phyloP scores from a whole-genome alignment of 441 rosid species.

The Mallotus repandus region DNA sequence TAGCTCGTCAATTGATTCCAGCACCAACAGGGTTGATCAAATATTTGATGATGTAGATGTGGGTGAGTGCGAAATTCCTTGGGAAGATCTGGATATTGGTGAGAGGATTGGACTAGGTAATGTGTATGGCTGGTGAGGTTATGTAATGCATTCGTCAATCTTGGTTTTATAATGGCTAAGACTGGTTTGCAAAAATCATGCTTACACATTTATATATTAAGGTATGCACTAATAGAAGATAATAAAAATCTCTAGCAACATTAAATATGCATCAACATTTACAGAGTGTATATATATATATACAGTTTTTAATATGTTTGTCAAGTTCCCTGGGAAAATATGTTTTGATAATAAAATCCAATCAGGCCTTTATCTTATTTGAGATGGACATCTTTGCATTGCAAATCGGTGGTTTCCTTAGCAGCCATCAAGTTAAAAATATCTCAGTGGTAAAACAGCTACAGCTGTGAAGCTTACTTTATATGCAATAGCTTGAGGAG shows the following conservation, averaged over 20 bases:
- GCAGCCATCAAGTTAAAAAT: not conserved
- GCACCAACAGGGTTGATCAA: conserved; percentile 50
- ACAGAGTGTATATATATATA: not conserved
- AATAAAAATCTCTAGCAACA: not conserved
- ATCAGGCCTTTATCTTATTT: not conserved
- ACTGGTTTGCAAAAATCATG: not conserved
- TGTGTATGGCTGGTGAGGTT: conserved; percentile 23
- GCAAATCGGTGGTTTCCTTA: not conserved
- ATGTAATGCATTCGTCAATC: conserved; percentile 16
- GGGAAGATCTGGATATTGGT: conserved; percentile 94
- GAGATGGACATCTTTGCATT: not conserved
- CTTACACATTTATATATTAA: not conserved
- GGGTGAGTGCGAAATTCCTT: conserved; percentile 92
- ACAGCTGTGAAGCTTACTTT: too few relatives aligned
- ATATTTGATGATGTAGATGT: conserved; percentile 90
- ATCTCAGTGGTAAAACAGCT: not conserved
- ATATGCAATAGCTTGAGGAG: not conserved
- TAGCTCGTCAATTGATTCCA: conserved; percentile 61
- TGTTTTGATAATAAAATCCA: not conserved
- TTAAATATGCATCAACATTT: not conserved
- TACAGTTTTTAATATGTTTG: conserved; percentile 9
- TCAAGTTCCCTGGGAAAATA: not conserved
- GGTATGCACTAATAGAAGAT: not conserved
- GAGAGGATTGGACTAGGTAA: conserved; percentile 99
- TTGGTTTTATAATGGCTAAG: conserved; percentile 17